Evolutionary conservation across 2,329 filamentous ascomycete genomes (phyloP).

Genomic region (Ustulina deusta): DNA sequence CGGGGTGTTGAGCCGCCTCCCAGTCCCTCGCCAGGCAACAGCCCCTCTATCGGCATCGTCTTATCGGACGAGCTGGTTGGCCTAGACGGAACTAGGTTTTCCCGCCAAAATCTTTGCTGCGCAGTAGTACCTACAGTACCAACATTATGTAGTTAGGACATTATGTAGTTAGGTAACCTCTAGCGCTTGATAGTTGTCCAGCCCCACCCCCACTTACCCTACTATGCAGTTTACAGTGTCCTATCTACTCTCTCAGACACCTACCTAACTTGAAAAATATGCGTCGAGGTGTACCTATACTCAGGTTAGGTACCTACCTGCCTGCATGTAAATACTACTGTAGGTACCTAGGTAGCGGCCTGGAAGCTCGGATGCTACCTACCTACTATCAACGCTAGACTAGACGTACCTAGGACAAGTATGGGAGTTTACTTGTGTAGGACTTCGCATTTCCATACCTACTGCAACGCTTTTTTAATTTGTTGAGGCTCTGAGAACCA

Average conservation of each 20-base stretch:
- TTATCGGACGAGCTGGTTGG: constrained; percentile 28
- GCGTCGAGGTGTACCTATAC: too few species aligned
- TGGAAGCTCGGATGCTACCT: too few species aligned
- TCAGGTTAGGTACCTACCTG: neutral
- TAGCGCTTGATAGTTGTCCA: neutral
- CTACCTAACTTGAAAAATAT: too few species aligned
- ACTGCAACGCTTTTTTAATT: constrained; percentile 7
- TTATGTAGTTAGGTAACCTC: too few species aligned
- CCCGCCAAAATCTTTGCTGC: constrained; percentile 14
- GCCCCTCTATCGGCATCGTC: constrained; percentile 25
- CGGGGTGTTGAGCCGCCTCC: constrained; percentile 30
- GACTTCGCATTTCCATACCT: constrained; percentile 1
- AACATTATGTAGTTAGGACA: too few species aligned
- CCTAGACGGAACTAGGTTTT: constrained; percentile 34
- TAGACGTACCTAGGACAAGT: neutral
- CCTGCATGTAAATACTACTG: neutral
- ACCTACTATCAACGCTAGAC: too few species aligned
- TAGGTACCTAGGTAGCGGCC: constrained; percentile 10
- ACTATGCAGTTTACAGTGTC: too few species aligned
- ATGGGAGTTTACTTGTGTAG: neutral
- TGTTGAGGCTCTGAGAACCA: constrained; percentile 12
- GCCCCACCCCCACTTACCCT: constrained; percentile 13
- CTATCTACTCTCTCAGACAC: too few species aligned
- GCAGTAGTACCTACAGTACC: too few species aligned
- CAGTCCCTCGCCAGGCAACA: neutral